Base-by-base conservation (phyloP, 768 basidiomycete species). In the Boletus vermiculosoides region DNA sequence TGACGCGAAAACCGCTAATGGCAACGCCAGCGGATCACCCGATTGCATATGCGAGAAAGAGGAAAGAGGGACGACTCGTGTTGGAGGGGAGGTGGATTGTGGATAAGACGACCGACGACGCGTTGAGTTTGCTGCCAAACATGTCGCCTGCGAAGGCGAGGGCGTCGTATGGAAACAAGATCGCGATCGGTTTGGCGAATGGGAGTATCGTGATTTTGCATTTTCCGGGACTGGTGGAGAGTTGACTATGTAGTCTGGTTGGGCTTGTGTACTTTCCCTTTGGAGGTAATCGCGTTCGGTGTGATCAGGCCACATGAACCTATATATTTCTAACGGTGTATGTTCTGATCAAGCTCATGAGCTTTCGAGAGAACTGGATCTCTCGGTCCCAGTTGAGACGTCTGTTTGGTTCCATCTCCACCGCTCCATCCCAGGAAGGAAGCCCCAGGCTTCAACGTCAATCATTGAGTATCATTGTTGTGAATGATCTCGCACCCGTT, bases 151-250 rank as follows among this genome's bases (percentile, higher is more conserved):
- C 65, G 30, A 71, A 36, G 18, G 64, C 56, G 28, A 54, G 63
- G 40, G 61, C 65, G 22, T 71, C 69, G 11, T 41, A 54, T 8
- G 60, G 59, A n/a, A 51, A 63, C 31, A 63, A 31, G 15, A 59
- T 72, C 39, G 70, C 58, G 40, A 63, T 71, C 34, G 70, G 70
- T 20, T 47, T 71, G 44, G 69, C 63, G 15, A 71, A 68, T 15
- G 70, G 70, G 52, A 59, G 69, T 18, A 60, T 71, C 16, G 61
- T 71, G n/a, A 61, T 71, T 23, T 0, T 71, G 50, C 58, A 39
- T 2, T 71, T 71, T 58, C 70, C 68, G 51, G 31, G 18, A 30
- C 4, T 57, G 60, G 22, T n/a, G 36, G 16, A 2, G 23, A 12
- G 5, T 40, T 57, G 33, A 39, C 13, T 25, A 7, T 12, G 25